These are phyloP conservation scores for Boletus patriciae DNA, from an alignment of 768 basidiomycete genomes.

Conservation along the genomic window DNA sequence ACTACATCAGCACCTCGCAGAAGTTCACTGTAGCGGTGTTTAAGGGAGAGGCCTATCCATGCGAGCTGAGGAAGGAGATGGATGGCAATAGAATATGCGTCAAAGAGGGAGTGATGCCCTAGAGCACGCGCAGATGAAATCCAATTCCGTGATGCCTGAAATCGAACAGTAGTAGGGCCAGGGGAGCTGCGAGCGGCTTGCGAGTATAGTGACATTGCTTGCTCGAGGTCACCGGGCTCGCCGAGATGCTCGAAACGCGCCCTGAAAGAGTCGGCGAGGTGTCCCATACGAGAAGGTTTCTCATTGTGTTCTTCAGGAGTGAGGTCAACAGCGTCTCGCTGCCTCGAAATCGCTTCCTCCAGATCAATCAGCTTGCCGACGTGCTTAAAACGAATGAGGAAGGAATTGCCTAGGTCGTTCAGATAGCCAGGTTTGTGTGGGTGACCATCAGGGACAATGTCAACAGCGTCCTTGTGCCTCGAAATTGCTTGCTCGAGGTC, in stretches of 20 bases:
- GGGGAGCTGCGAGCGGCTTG: slow-evolving; percentile 1
- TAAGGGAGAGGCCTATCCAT: slow-evolving; percentile 1
- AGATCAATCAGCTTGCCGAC: too few relatives aligned
- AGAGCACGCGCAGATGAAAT: neutral
- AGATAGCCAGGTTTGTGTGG: neutral
- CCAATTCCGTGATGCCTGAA: slow-evolving; percentile 12
- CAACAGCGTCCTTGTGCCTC: neutral
- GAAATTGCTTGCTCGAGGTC: slow-evolving; percentile 5
- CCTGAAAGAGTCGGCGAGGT: neutral
- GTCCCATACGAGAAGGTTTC: neutral
- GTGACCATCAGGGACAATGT: neutral
- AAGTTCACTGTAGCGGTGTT: slow-evolving; percentile 2
- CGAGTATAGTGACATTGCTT: slow-evolving; percentile 1
- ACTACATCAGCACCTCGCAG: neutral
- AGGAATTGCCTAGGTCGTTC: neutral
- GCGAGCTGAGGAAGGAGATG: slow-evolving; percentile 22
- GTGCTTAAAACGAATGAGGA: too few relatives aligned
- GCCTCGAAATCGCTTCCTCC: too few relatives aligned
- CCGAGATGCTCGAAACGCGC: neutral
- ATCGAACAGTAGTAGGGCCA: neutral
- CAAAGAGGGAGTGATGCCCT: slow-evolving; percentile 12
- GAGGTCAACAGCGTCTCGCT: too few relatives aligned
- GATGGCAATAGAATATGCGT: slow-evolving; percentile 22
- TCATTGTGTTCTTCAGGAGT: neutral
- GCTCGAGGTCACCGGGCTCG: neutral